Evolutionary conservation across 1,139 yeast species (phyloP).

Genomic region (Blastobotrys arbuscula): DNA sequence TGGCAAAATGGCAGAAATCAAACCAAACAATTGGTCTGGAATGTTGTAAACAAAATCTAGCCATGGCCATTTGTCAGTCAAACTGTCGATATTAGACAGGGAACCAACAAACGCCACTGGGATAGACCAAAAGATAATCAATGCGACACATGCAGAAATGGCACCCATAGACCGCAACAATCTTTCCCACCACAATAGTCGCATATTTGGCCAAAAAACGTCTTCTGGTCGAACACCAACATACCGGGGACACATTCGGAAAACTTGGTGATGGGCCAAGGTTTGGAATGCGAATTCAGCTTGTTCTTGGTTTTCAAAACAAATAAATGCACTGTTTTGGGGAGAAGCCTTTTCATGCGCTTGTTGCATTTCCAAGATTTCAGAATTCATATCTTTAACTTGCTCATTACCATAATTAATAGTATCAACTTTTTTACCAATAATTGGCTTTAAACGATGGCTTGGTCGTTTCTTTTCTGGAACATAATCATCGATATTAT

Average conservation of each 20-base stretch:
- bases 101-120: conserved; percentile 97
- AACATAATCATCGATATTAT: conserved; percentile 57
- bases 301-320: conserved; percentile 79
- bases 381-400: conserved; percentile 60
- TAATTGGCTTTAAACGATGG: conserved; percentile 54
- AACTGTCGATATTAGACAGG: conserved; percentile 72
- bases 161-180: conserved; percentile 56
- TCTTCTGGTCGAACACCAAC: conserved; percentile 75
- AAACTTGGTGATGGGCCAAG: conserved; percentile 56
- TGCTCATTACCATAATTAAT: conserved; percentile 63
- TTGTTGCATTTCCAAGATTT: conserved; percentile 56
- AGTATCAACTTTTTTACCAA: conserved; percentile 84
- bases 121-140: conserved; percentile 83
- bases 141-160: conserved; percentile 46
- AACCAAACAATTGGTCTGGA: conserved; percentile 65
- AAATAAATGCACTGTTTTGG: conserved; percentile 67
- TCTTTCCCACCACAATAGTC: conserved; percentile 82
- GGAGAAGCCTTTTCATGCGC: conserved; percentile 41
- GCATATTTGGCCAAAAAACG: conserved; percentile 79
- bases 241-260: conserved; percentile 56
- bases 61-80: conserved; percentile 65
- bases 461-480: conserved; percentile 75
- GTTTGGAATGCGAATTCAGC: conserved; percentile 89
- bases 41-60: conserved; percentile 63
- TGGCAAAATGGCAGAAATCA: conserved; percentile 83